Evolutionary conservation across 306 rosid genomes (phyloP).

Genomic region (Prunus mongolica): DNA sequence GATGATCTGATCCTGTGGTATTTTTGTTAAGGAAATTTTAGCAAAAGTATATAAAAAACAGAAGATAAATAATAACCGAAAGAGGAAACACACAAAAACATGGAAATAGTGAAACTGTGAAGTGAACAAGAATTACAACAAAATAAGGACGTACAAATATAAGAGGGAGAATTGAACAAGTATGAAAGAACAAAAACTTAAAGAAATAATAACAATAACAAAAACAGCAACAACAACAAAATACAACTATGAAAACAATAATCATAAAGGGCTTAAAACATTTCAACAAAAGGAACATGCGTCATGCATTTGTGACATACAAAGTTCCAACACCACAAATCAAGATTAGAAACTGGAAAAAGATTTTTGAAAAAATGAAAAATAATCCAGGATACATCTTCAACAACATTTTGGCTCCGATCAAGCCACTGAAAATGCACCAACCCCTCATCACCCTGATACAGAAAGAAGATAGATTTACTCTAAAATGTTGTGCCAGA

Average conservation of each 20-base stretch:
- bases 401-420: constrained; percentile 65
- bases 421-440: constrained; percentile 96
- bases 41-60: background rate
- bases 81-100: background rate
- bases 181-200: background rate
- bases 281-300: background rate
- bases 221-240: background rate
- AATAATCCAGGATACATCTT: constrained; percentile 80
- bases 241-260: too few species aligned
- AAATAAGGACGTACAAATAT: background rate
- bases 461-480: constrained; percentile 19
- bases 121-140: background rate
- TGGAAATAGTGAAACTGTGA: background rate
- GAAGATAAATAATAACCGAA: background rate
- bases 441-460: constrained; percentile 87
- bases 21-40: constrained; percentile 50
- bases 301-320: background rate
- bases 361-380: background rate
- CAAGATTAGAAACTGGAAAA: background rate
- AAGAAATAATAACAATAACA: background rate
- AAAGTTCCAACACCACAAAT: background rate
- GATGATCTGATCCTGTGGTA: constrained; percentile 80
- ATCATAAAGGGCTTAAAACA: background rate
- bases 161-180: background rate
- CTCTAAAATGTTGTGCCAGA: background rate